These are phyloP conservation scores for Ilex paraguariensis DNA, from an alignment of 305 asterid genomes.

Conservation along the genomic window DNA sequence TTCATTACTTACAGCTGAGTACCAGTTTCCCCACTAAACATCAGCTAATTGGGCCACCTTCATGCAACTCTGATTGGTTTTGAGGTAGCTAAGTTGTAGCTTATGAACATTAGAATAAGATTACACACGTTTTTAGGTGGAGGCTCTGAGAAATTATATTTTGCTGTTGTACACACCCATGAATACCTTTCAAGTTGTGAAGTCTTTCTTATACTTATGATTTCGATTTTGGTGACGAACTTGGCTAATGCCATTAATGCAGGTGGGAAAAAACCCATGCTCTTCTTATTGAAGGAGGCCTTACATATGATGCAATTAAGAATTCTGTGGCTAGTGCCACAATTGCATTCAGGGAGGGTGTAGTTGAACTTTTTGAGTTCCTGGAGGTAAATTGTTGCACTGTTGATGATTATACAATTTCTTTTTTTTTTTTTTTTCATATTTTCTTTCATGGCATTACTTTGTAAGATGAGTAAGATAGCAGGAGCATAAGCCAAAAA, in stretches of 20 bases:
- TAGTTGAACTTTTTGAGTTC: slow-evolving; percentile 75
- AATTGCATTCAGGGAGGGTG: slow-evolving; percentile 82
- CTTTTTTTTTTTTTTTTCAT: too few relatives aligned
- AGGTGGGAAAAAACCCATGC: slow-evolving; percentile 94
- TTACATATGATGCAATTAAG: slow-evolving; percentile 55
- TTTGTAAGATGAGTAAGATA: not conserved
- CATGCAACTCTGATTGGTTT: not conserved
- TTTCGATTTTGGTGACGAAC: slow-evolving; percentile 10
- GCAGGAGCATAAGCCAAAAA: not conserved
- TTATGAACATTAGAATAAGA: not conserved
- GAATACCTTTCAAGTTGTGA: not conserved
- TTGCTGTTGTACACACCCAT: not conserved
- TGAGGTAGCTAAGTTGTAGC: not conserved
- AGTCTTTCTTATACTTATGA: not conserved
- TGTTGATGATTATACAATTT: not conserved
- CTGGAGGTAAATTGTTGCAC: slow-evolving; percentile 50
- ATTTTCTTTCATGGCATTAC: not conserved
- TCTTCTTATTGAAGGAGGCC: slow-evolving; percentile 89
- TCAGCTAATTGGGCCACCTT: not conserved
- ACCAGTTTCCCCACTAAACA: slow-evolving; percentile 4
- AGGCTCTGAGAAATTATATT: not conserved
- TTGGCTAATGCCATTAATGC: slow-evolving; percentile 21
- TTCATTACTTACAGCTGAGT: slow-evolving; percentile 12
- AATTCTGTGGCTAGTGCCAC: slow-evolving; percentile 67
- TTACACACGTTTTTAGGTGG: too few relatives aligned